Evolutionary conservation across 148 eudicot genomes (phyloP).

Genomic region (Fagopyrum homotropicum): DNA sequence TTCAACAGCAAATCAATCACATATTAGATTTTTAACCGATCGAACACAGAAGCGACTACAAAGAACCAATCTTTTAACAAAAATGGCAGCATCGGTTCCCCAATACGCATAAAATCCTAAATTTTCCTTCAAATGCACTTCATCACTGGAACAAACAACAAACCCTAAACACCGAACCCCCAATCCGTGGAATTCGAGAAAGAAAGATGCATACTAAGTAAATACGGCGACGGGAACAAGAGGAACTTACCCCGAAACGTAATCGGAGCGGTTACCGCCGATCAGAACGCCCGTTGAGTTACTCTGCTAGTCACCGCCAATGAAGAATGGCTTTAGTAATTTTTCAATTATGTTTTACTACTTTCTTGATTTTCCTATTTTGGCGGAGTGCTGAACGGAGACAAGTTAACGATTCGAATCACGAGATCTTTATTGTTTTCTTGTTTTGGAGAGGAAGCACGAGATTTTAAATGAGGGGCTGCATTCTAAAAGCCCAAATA

Average conservation of each 20-base stretch:
- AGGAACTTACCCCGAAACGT: not conserved
- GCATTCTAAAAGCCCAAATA: too few species aligned
- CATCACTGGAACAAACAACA: not conserved
- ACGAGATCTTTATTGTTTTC: too few species aligned
- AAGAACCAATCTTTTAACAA: not conserved
- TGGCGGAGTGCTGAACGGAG: too few species aligned
- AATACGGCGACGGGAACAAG: not conserved
- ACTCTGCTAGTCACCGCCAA: not conserved
- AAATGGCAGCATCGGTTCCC: not conserved
- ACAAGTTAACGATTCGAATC: too few species aligned
- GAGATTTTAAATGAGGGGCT: too few species aligned
- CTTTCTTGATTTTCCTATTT: not conserved
- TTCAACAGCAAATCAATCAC: not conserved
- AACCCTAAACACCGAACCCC: not conserved
- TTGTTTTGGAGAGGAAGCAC: too few species aligned
- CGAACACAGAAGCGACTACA: not conserved
- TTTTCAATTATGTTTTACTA: slow-evolving; percentile 2
- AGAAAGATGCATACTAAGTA: not conserved
- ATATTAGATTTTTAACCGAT: not conserved
- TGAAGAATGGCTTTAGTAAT: not conserved
- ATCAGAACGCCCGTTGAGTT: not conserved
- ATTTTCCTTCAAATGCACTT: not conserved
- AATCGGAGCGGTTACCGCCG: not conserved
- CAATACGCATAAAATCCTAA: not conserved
- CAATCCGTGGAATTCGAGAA: not conserved